Evolutionary conservation across 352 stramenopile species (phyloP).

Genomic region (Nothophytophthora sp.): DNA sequence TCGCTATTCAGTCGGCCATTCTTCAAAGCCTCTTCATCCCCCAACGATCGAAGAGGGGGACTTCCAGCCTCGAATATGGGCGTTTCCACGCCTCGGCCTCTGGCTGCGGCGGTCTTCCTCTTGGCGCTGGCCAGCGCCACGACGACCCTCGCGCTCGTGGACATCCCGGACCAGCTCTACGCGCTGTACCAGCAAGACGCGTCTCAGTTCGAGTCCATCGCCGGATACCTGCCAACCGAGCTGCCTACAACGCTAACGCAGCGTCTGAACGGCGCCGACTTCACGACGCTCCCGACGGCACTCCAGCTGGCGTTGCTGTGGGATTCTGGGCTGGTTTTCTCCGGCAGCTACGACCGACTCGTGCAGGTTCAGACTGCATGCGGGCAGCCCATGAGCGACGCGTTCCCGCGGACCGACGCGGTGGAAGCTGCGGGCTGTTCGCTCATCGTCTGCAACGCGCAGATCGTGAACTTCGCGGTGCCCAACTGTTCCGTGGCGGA

Average conservation of each 20-base stretch:
- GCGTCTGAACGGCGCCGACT: neutral
- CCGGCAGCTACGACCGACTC: neutral
- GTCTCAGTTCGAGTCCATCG: neutral
- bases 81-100: too few relatives aligned
- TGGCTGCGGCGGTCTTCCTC: neutral
- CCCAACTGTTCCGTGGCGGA: neutral
- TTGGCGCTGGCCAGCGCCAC: neutral
- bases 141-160: neutral
- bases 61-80: too few relatives aligned
- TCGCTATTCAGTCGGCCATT: too few relatives aligned
- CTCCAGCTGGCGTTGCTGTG: slow-evolving; percentile 18
- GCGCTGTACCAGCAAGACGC: neutral
- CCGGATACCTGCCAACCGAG: neutral
- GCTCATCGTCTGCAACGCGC: neutral
- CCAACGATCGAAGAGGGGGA: too few relatives aligned
- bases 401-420: slow-evolving; percentile 4
- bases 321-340: slow-evolving; percentile 9
- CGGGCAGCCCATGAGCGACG: slow-evolving; percentile 1
- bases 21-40: too few relatives aligned
- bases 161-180: slow-evolving; percentile 6
- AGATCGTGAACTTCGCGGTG: slow-evolving; percentile 6
- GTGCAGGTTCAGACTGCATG: slow-evolving; percentile 11
- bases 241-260: neutral
- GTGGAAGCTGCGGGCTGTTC: slow-evolving; percentile 1
- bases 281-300: slow-evolving; percentile 1